A percentile compares a stretch with the other conserved stretches of the same genome.
phyloP scores from a whole-genome alignment of 371 early-diverging fungal genomes.

The Haplosporangium sp. region DNA sequence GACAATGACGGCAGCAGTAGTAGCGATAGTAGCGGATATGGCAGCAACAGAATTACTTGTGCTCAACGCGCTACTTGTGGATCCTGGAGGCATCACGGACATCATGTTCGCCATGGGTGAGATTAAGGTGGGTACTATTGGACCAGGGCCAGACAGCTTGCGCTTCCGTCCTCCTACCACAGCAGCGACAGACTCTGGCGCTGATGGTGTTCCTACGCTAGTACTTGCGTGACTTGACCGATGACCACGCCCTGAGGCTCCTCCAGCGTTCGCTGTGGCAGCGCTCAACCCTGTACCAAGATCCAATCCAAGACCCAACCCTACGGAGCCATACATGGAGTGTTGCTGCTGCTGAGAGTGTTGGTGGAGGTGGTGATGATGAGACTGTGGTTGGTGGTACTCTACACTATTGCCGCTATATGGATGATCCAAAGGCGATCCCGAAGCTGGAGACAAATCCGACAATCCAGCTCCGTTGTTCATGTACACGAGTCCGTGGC shows the following conservation, averaged over 20 bases:
- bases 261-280: not conserved
- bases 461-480: slow-evolving; percentile 8
- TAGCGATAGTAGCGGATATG: too few species aligned
- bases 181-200: not conserved
- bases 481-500: slow-evolving; percentile 14
- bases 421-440: slow-evolving; percentile 11
- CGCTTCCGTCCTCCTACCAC: slow-evolving; percentile 1
- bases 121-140: not conserved
- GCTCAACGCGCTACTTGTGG: too few species aligned
- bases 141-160: not conserved
- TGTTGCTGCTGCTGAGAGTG: not conserved
- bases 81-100: not conserved
- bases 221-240: not conserved
- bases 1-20: too few species aligned
- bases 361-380: not conserved
- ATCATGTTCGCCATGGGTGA: not conserved
- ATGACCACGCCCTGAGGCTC: not conserved
- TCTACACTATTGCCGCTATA: not conserved
- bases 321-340: not conserved
- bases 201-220: not conserved
- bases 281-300: not conserved
- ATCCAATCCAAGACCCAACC: not conserved
- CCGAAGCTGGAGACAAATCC: slow-evolving; percentile 10
- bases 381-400: not conserved
- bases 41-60: too few species aligned